Conservation (phyloP, 75 land plant species). For the Sequoiadendron giganteum region DNA sequence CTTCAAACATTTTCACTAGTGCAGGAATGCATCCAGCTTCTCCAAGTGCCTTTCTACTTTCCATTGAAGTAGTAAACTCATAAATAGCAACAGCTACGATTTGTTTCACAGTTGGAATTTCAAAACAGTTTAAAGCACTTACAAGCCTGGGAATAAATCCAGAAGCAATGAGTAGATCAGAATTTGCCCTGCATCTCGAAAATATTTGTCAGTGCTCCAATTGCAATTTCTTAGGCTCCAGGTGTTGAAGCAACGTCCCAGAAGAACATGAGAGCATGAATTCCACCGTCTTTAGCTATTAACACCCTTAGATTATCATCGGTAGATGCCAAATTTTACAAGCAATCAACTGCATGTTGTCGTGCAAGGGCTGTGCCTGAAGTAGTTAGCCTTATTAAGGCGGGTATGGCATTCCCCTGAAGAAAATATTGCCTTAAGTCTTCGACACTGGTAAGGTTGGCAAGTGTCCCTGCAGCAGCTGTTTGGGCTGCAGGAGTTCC, state of each 20-base stretch:
- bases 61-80: constrained; percentile 36
- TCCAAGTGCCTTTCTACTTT: constrained; percentile 49
- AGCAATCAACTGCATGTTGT: constrained; percentile 67
- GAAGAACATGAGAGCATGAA: constrained; percentile 54
- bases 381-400: constrained; percentile 39
- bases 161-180: constrained; percentile 36
- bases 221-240: constrained; percentile 54
- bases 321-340: constrained; percentile 53
- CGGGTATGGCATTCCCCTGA: constrained; percentile 66
- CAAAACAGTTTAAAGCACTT: constrained; percentile 24
- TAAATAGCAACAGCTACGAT: constrained; percentile 65
- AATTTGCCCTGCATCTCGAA: constrained; percentile 28
- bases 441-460: constrained; percentile 50
- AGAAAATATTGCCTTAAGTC: constrained; percentile 50
- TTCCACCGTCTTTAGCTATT: constrained; percentile 53
- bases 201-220: constrained; percentile 51
- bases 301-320: constrained; percentile 43
- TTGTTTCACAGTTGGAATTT: constrained; percentile 35
- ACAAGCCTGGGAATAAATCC: constrained; percentile 60
- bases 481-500: constrained; percentile 87
- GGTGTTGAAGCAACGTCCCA: constrained; percentile 45
- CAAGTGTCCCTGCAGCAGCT: constrained; percentile 64
- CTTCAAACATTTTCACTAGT: constrained; percentile 65
- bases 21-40: constrained; percentile 56
- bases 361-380: constrained; percentile 74